These are phyloP conservation scores for Entomortierella beljakovae DNA, from an alignment of 192 early-diverging fungal genomes.

Conservation along the genomic window DNA sequence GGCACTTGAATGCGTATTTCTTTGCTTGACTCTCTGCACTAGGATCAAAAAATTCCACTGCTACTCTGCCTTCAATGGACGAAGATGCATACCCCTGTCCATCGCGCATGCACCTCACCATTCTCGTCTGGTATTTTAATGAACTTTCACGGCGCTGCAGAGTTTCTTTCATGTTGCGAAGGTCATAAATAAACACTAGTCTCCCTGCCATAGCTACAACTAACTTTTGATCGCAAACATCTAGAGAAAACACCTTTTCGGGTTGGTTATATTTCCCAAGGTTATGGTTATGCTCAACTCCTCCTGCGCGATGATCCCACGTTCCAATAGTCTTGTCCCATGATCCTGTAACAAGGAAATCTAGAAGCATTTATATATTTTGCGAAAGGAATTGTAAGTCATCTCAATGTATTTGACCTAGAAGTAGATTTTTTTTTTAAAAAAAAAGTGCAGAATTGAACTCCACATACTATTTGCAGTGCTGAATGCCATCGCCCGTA, in stretches of 20 bases:
- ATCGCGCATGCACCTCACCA: constrained; percentile 87
- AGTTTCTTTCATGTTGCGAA: constrained; percentile 82
- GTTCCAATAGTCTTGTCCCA: constrained; percentile 92
- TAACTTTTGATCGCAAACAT: constrained; percentile 73
- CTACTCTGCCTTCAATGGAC: constrained; percentile 95
- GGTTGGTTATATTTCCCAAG: constrained; percentile 65
- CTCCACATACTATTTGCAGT: constrained; percentile 54
- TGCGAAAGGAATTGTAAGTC: not conserved
- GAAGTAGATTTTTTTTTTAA: not conserved
- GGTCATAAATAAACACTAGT: constrained; percentile 84
- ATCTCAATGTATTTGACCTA: not conserved
- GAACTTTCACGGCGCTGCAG: constrained; percentile 80
- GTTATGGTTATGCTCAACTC: constrained; percentile 26
- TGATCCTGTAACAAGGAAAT: constrained; percentile 82
- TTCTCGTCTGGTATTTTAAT: constrained; percentile 91
- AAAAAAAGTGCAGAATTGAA: constrained; percentile 1
- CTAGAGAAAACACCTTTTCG: constrained; percentile 89
- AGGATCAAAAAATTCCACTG: constrained; percentile 92
- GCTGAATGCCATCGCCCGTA: constrained; percentile 75
- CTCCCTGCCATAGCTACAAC: constrained; percentile 89
- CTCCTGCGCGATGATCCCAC: constrained; percentile 76
- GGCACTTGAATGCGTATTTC: constrained; percentile 98
- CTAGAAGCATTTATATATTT: constrained; percentile 29
- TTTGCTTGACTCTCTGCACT: constrained; percentile 72
- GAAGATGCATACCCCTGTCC: constrained; percentile 87